phyloP scores from a whole-genome alignment of 305 asterid species.

The Fraxinus sp. region DNA sequence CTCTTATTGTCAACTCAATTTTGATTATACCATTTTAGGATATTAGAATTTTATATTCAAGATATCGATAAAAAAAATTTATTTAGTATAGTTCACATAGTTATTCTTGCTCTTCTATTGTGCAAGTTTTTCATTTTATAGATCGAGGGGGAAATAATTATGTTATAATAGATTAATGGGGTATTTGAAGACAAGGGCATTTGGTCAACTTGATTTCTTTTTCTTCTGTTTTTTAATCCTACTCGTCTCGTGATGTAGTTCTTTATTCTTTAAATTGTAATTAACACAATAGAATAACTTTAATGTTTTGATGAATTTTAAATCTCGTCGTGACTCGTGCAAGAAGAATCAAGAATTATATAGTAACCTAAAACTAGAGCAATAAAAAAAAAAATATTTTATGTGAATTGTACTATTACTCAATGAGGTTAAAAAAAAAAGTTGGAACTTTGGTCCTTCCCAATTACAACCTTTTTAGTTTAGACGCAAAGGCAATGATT shows the following conservation, averaged over 20 bases:
- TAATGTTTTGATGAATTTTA: neutral
- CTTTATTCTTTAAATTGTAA: neutral
- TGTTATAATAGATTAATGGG: neutral
- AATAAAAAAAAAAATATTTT: too few relatives aligned
- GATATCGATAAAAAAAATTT: neutral
- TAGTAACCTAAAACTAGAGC: neutral
- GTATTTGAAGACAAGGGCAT: neutral
- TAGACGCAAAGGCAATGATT: neutral
- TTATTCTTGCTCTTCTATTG: neutral
- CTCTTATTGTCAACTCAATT: neutral
- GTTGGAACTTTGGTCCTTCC: neutral
- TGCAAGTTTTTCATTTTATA: neutral
- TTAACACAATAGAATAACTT: neutral
- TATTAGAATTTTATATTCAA: neutral
- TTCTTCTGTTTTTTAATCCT: too few relatives aligned
- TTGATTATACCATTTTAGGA: neutral
- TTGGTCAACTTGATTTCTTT: neutral
- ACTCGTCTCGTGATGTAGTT: neutral
- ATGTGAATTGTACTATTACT: neutral
- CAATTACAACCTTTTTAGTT: neutral
- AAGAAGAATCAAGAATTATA: neutral
- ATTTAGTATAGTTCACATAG: neutral
- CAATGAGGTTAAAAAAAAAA: neutral
- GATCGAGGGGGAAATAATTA: neutral
- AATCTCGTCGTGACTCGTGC: neutral